These are phyloP conservation scores for Melastoma candidum DNA, from an alignment of 441 rosid genomes.

Conservation along the genomic window DNA sequence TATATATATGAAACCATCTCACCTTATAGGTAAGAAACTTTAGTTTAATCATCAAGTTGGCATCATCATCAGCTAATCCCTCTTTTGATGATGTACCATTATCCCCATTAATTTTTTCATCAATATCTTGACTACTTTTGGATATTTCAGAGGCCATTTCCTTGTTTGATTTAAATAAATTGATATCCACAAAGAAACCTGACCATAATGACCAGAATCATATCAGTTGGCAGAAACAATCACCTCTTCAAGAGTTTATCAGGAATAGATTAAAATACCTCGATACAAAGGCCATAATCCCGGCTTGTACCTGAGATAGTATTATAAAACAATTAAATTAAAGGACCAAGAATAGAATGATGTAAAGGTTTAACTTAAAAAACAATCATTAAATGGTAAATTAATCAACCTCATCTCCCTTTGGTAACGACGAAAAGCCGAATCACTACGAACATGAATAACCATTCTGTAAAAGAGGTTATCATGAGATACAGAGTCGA, in stretches of 20 bases:
- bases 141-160: constrained; percentile 46
- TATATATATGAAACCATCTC: constrained; percentile 3
- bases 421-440: constrained; percentile 79
- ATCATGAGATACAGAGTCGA: constrained; percentile 50
- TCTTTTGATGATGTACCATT: constrained; percentile 27
- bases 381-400: constrained; percentile 10
- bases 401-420: constrained; percentile 84
- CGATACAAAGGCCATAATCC: constrained; percentile 96
- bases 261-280: constrained; percentile 36
- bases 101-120: constrained; percentile 31
- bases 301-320: constrained; percentile 51
- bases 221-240: neutral
- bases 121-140: constrained; percentile 23
- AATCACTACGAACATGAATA: constrained; percentile 85
- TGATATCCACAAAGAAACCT: constrained; percentile 93
- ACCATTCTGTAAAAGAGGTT: constrained; percentile 85
- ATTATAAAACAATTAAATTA: constrained; percentile 5
- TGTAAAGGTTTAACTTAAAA: constrained; percentile 1
- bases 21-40: constrained; percentile 96
- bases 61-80: constrained; percentile 79
- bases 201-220: constrained; percentile 19
- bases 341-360: neutral
- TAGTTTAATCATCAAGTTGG: constrained; percentile 87
- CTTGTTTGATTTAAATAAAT: constrained; percentile 71
- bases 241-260: neutral